Conservation (phyloP, 768 basidiomycete species). For the Fomitopsis serialis region DNA sequence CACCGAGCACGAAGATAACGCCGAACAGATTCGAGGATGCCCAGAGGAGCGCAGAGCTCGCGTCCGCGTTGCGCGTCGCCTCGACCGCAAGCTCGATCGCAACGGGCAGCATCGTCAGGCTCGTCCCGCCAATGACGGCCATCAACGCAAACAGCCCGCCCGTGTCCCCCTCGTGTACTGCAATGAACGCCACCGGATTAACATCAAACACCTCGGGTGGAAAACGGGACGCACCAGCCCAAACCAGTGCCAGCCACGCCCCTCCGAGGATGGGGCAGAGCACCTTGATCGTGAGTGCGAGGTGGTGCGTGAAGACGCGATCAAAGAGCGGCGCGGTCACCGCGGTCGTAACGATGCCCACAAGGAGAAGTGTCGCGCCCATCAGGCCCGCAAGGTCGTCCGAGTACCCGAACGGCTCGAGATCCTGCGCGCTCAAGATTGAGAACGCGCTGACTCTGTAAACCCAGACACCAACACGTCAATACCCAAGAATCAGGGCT, state of each 20-base stretch:
- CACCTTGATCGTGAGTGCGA: constrained; percentile 54
- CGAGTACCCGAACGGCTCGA: constrained; percentile 71
- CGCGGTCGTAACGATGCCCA: constrained; percentile 66
- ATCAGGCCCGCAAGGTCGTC: constrained; percentile 61
- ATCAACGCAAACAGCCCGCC: constrained; percentile 62
- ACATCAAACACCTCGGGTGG: background rate
- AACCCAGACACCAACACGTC: background rate
- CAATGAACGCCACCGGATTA: too few species aligned
- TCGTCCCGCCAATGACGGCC: constrained; percentile 59
- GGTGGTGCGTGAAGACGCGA: constrained; percentile 71
- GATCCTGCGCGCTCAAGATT: constrained; percentile 59
- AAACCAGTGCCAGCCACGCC: constrained; percentile 72
- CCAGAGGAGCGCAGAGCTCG: constrained; percentile 74
- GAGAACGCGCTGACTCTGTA: constrained; percentile 57
- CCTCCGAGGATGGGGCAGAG: constrained; percentile 56
- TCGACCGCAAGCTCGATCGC: constrained; percentile 77
- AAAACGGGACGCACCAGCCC: constrained; percentile 53
- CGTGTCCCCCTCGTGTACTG: constrained; percentile 59
- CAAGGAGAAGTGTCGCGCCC: constrained; percentile 61
- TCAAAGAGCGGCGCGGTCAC: constrained; percentile 74
- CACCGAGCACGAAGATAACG: constrained; percentile 61
- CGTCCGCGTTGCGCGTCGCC: constrained; percentile 73
- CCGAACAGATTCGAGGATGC: constrained; percentile 65
- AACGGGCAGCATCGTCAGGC: constrained; percentile 69
- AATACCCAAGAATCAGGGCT: background rate